Evolutionary conservation across 257 asterid genomes (phyloP), one percentile per base, ranked within the genome.

Genomic region (Cinchona pubescens): DNA sequence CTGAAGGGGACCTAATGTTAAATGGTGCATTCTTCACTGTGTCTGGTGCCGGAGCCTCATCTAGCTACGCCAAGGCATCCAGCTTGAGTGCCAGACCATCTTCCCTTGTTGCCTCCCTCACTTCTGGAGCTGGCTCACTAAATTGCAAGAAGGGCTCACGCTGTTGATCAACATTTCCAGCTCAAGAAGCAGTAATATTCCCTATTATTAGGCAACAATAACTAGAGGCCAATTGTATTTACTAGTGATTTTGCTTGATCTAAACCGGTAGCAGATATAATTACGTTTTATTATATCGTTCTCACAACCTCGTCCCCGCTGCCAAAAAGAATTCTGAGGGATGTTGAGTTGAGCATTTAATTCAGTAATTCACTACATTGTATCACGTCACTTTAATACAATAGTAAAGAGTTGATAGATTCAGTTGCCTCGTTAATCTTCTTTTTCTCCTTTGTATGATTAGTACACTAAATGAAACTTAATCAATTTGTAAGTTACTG

Each of bases 1-100:
- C 96, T 0, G 89, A 83, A 72, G 97, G 98, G 7, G 98, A 93
- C 78, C 67, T 91, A 27, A 88, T 91, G 97, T 75, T 93, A 9
- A 93, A 93, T 55, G 98, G 98, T 0, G 97, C 97, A 3, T 93
- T 84, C 82, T 93, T 93, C 71, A 89, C 82, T 8, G 77, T 59
- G 27, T 90, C 98, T 7, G 98, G 98, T 0, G 96, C 89, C 2
- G 96, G 91, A 10, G 83, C 96, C 25, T 91, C 97, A 38, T 87
- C 97, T 18, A 91, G 86, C 58, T 93, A 93, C 62, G 96, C 98
- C 2, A 93, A 86, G 84, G 97, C 98, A n/a, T 93, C 97, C 34
- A 93, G 98, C 79, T 75, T 93, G 72, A 89, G 97, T 62, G 97
- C 97, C 4, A 83, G 92, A 27, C 92, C 98, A 4, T 93, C 97